Base-by-base conservation (phyloP, 176 grass and related monocot genomes). In the Coix lacrymajobi region DNA sequence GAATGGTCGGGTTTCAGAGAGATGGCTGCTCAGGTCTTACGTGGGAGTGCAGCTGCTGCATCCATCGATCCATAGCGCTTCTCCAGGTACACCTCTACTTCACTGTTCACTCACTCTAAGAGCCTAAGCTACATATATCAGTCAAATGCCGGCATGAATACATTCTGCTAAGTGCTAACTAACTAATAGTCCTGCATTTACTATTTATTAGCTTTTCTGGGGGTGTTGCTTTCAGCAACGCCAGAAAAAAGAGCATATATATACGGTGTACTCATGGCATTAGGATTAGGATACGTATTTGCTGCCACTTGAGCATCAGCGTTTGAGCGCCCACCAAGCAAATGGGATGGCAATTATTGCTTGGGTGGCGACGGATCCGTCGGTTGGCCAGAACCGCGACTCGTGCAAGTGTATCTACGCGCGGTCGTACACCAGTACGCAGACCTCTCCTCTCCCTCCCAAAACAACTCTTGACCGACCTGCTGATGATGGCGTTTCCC, bases 341-440 rank as follows among this genome's bases (percentile, higher is more conserved):
- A 78, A 32, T 7, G 17, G 29, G n/a, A 0, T 52, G 36, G 74
- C 80, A 83, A 75, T 90, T 79, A 79, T 83, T 74, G 48, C 36
- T 29, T 39, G 84, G 84, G 28, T 22, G 11, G 84, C 62, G 68
- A 87, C 67, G 28, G 67, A 78, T 75, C 62, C 75, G 67, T 86
- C 67, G 88, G 88, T 90, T 52, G 84, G 77, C 71, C 71, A 77
- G 71, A 89, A 83, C 67, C n/a, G 39, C 39, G 80, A 79, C 84
- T 72, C 56, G n/a, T n/a, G n/a, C 75, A 43, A 73, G 78, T 20
- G 68, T 83, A 61, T 45, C 34, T 8, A 73, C 60, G 77, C 31
- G 79, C 38, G 17, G 7, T 28, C 14, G 41, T 40, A 84, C 38
- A 48, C 16, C 14, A 13, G 68, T 31, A 83, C 29, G 12, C 16